These are phyloP conservation scores for Tulasnella sp. DNA, from an alignment of 768 basidiomycete species.

Conservation along the genomic window DNA sequence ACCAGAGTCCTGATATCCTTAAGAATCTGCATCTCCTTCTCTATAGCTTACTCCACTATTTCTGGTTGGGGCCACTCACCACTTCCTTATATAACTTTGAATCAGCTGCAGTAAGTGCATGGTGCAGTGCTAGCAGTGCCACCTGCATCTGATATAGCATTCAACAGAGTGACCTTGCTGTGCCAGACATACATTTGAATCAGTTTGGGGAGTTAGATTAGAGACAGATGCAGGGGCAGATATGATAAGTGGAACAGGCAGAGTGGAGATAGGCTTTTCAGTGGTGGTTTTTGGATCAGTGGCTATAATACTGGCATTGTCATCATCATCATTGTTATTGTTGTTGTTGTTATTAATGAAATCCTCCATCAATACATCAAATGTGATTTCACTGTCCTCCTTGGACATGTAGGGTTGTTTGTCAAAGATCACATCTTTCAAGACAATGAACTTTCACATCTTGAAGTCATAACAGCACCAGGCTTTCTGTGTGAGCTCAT, in stretches of 20 bases:
- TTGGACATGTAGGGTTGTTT: background rate
- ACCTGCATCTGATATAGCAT: too few species aligned
- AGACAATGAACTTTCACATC: too few species aligned
- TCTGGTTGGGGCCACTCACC: background rate
- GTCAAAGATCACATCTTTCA: background rate
- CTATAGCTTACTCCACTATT: conserved; percentile 22
- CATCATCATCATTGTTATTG: background rate
- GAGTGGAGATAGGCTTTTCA: too few species aligned
- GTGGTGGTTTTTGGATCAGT: too few species aligned
- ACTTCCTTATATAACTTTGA: conserved; percentile 22
- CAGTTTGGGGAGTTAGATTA: too few species aligned
- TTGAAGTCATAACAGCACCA: background rate
- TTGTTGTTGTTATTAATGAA: background rate
- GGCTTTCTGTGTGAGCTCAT: background rate
- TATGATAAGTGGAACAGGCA: too few species aligned
- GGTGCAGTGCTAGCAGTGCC: too few species aligned
- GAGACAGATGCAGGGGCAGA: too few species aligned
- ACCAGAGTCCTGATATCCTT: conserved; percentile 21
- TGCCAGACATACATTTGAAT: too few species aligned
- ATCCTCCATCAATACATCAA: background rate
- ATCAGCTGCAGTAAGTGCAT: conserved; percentile 24
- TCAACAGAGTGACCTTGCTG: too few species aligned
- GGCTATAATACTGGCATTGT: too few species aligned
- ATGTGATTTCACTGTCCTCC: background rate
- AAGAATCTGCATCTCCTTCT: conserved; percentile 22